phyloP scores from a whole-genome alignment of 495 filamentous ascomycete genomes.

The Annulohypoxylon bovei region DNA sequence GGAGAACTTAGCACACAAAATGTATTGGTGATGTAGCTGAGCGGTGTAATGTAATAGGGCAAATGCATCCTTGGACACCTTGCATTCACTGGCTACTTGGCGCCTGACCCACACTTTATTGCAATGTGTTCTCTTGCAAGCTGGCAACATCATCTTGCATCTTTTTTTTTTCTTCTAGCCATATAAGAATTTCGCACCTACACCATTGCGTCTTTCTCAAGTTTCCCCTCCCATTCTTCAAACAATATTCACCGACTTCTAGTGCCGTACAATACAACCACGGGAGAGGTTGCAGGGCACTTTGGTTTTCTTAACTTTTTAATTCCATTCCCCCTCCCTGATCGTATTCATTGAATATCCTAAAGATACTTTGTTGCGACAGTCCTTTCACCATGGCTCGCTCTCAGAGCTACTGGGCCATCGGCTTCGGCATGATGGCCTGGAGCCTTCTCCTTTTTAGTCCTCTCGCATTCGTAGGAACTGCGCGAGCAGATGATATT shows the following conservation, averaged over 20 bases:
- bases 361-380: slow-evolving; percentile 9
- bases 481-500: slow-evolving; percentile 76
- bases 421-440: slow-evolving; percentile 75
- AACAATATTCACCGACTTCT: slow-evolving; percentile 11
- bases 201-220: slow-evolving; percentile 23
- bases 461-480: slow-evolving; percentile 74
- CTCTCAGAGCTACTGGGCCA: slow-evolving; percentile 62
- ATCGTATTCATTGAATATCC: slow-evolving; percentile 7
- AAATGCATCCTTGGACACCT: slow-evolving; percentile 7
- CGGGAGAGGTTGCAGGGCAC: slow-evolving; percentile 28
- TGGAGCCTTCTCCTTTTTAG: slow-evolving; percentile 87
- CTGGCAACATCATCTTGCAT: slow-evolving; percentile 40
- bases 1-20: not conserved
- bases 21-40: not conserved
- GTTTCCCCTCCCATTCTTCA: slow-evolving; percentile 28
- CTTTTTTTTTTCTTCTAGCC: slow-evolving; percentile 25
- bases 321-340: not conserved
- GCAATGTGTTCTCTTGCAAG: slow-evolving; percentile 47
- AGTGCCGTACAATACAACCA: slow-evolving; percentile 20
- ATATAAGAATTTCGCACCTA: slow-evolving; percentile 32
- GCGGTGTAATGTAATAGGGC: slow-evolving; percentile 19
- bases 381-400: slow-evolving; percentile 60
- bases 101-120: slow-evolving; percentile 43
- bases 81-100: slow-evolving; percentile 16
- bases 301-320: slow-evolving; percentile 14